A percentile compares a stretch with the other conserved stretches of the same genome.
Evolutionary conservation across 2,329 filamentous ascomycete genomes (phyloP).

Genomic region (Aureobasidium vineae): DNA sequence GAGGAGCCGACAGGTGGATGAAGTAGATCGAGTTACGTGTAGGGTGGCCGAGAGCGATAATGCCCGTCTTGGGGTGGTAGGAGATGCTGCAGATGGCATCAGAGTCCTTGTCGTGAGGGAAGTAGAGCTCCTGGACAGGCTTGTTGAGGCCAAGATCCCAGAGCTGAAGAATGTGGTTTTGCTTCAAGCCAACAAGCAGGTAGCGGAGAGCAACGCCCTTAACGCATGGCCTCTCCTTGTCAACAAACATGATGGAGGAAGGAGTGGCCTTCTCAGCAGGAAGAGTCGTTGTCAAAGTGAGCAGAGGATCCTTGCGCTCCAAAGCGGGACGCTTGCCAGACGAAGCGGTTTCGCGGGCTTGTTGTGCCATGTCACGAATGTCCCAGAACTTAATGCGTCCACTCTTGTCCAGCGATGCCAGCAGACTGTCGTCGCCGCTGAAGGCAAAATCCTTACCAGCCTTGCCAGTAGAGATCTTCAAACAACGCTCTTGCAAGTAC

Average conservation of each 20-base stretch:
- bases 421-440: slow-evolving; percentile 91
- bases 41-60: slow-evolving; percentile 92
- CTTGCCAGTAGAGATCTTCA: slow-evolving; percentile 96
- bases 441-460: slow-evolving; percentile 98
- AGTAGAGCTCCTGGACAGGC: slow-evolving; percentile 93
- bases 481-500: slow-evolving; percentile 78
- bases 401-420: slow-evolving; percentile 95
- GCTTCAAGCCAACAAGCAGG: slow-evolving; percentile 96
- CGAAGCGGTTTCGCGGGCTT: slow-evolving; percentile 44
- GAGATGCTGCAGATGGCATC: slow-evolving; percentile 97
- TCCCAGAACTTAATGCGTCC: slow-evolving; percentile 99
- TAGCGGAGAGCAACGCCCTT: slow-evolving; percentile 89
- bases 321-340: slow-evolving; percentile 51
- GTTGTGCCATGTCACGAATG: slow-evolving; percentile 70
- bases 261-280: slow-evolving; percentile 94
- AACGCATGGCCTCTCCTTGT: slow-evolving; percentile 91
- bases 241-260: slow-evolving; percentile 91
- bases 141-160: slow-evolving; percentile 97
- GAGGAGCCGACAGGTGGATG: slow-evolving; percentile 88
- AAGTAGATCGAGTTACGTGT: slow-evolving; percentile 98
- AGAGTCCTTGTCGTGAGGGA: slow-evolving; percentile 93
- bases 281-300: slow-evolving; percentile 82
- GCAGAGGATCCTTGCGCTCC: slow-evolving; percentile 80
- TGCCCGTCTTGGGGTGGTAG: slow-evolving; percentile 88
- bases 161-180: slow-evolving; percentile 96